Evolutionary conservation across 345 rosid genomes (phyloP), one percentile per base, ranked within the genome.

Genomic region (Rubroshorea leprosula): DNA sequence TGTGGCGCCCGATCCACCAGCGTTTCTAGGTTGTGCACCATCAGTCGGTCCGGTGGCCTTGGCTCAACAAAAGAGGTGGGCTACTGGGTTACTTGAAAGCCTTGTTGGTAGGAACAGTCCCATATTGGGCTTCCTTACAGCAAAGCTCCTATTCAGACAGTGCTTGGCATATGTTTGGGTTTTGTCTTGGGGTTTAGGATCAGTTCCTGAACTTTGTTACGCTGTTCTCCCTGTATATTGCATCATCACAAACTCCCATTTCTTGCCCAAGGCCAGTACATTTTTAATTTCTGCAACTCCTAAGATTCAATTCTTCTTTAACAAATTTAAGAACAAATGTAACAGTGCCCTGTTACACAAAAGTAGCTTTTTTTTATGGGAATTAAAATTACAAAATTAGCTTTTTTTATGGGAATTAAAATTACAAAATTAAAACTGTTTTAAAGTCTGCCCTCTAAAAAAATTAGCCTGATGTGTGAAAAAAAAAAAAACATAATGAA

Each of bases 1-100:
- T 1, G 47, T 55, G 3, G 5, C 18, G 0, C 87, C 82, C 0
- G 14, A 82, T 0, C 83, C 83, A 15, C 79, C 75, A 0, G 86
- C 85, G 0, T 90, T 90, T 62, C 52, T 80, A 13, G 94, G 97
- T 0, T 79, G 80, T 54, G 68, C 76, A 11, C 89, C 89, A 0
- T 13, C 71, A 0, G 60, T 70, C 12, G 79, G 81, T 3, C 80
- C 87, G 0, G 68, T 52, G 4, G 52, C 70, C 0, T 51, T 87
- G 84, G 43, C 54, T 47, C 96, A 87, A 23, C 72, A 70, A 22
- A 80, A 80, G 57, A 74, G 91, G 53, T 91, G 94, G 94, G 60
- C 74, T 14, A 77, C 86, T 0, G 96, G 94, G 5, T 4, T 79
- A 13, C 80, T 80, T 5, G 91, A 87, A 68, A 31, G 78, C 26